Percentiles rank a stretch among this genome's conserved stretches.
Evolutionary conservation across 2,329 filamentous ascomycete species (phyloP).

Genomic region (Didymella glomerata): DNA sequence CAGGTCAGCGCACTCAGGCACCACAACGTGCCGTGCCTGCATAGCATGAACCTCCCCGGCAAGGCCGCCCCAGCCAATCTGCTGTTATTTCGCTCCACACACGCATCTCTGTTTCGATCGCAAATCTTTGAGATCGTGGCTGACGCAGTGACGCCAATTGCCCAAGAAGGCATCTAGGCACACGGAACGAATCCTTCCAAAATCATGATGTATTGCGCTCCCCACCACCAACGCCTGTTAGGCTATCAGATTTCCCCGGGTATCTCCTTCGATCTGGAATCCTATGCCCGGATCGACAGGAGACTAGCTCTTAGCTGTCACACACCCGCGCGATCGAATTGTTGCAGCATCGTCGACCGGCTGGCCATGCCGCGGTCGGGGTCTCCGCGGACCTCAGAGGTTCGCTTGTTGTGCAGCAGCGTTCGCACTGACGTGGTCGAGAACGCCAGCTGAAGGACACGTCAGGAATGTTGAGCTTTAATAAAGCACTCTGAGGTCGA

Average conservation of each 20-base stretch:
- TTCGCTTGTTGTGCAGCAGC: constrained; percentile 1
- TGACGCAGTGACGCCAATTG: constrained; percentile 3
- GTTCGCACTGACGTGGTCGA: not conserved
- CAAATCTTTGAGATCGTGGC: not conserved
- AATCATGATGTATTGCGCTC: constrained; percentile 13
- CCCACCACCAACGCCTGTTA: not conserved
- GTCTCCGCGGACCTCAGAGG: not conserved
- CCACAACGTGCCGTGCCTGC: not conserved
- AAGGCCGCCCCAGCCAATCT: not conserved
- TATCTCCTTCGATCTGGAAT: constrained; percentile 11
- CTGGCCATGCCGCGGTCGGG: not conserved
- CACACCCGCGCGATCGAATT: constrained; percentile 2
- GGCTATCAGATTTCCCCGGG: constrained; percentile 2
- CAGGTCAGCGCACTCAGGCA: not conserved
- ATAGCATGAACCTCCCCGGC: not conserved
- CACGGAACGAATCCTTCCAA: constrained; percentile 2
- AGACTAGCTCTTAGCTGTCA: constrained; percentile 1
- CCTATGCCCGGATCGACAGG: constrained; percentile 1
- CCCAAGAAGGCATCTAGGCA: constrained; percentile 14
- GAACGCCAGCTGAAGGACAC: not conserved
- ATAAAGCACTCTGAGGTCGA: not conserved
- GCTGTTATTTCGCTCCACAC: not conserved
- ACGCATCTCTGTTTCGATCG: not conserved
- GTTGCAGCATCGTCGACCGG: constrained; percentile 5
- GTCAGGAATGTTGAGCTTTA: constrained; percentile 2